phyloP scores from a whole-genome alignment of 2,329 filamentous ascomycete genomes.

The Phyllosticta paracitricarpa region DNA sequence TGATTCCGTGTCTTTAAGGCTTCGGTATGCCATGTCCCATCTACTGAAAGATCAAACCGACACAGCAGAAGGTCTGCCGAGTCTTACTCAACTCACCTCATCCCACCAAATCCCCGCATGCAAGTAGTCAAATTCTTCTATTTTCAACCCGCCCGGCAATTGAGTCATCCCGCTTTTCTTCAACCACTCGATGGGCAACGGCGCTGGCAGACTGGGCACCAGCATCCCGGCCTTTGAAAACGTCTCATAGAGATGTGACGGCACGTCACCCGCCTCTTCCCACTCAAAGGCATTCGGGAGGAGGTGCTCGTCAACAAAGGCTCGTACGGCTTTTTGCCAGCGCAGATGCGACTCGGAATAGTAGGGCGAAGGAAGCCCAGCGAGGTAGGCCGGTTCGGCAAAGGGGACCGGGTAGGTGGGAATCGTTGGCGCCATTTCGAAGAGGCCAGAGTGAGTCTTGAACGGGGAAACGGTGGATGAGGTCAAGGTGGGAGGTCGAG shows the following conservation, averaged over 20 bases:
- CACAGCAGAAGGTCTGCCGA: not conserved
- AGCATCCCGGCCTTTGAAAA: constrained; percentile 61
- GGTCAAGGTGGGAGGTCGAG: not conserved
- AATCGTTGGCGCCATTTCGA: constrained; percentile 4
- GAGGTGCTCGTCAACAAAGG: constrained; percentile 55
- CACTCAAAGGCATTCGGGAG: constrained; percentile 55
- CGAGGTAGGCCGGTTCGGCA: constrained; percentile 62
- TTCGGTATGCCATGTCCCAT: not conserved
- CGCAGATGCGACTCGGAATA: constrained; percentile 54
- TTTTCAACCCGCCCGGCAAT: constrained; percentile 53
- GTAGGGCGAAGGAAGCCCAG: constrained; percentile 61
- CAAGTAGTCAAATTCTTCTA: constrained; percentile 66
- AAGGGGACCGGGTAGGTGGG: constrained; percentile 44
- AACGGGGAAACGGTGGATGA: not conserved
- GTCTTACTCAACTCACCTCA: constrained; percentile 36
- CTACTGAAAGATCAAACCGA: not conserved
- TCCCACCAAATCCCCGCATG: constrained; percentile 62
- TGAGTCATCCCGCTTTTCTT: constrained; percentile 56
- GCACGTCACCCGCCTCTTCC: constrained; percentile 56
- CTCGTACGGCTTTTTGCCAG: constrained; percentile 59
- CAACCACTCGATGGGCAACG: constrained; percentile 58
- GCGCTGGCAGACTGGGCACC: constrained; percentile 58
- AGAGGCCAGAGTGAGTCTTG: not conserved
- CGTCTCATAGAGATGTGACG: constrained; percentile 51
- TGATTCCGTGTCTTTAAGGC: not conserved